Evolutionary conservation across 2,329 filamentous ascomycete genomes (phyloP).

Genomic region (Apiospora saccharicola): DNA sequence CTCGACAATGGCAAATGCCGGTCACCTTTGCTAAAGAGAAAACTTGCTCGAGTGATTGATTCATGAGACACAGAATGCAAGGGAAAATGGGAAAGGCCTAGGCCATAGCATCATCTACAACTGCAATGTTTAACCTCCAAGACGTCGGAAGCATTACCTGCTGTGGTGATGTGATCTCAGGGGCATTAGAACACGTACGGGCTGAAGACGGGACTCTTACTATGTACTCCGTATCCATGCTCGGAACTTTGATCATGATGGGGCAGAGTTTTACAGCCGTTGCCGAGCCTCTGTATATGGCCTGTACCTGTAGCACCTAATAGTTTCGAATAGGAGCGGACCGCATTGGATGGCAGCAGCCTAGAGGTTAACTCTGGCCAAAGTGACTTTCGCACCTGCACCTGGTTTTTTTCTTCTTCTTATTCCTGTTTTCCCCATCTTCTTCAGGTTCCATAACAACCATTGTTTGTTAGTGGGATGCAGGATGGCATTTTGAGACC

Average conservation of each 20-base stretch:
- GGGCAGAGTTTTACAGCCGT: neutral
- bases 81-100: too few relatives aligned
- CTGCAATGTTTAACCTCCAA: too few relatives aligned
- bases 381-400: neutral
- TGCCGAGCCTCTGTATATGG: neutral
- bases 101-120: too few relatives aligned
- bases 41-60: too few relatives aligned
- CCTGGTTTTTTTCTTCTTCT: neutral
- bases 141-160: too few relatives aligned
- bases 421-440: too few relatives aligned
- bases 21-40: too few relatives aligned
- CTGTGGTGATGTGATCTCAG: too few relatives aligned
- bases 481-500: neutral
- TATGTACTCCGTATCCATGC: too few relatives aligned
- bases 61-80: too few relatives aligned
- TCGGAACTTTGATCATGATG: neutral
- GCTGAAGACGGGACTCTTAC: neutral
- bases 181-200: neutral
- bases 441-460: neutral
- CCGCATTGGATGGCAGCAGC: constrained; percentile 4
- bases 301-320: neutral
- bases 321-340: neutral
- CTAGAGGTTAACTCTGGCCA: neutral
- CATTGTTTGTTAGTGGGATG: neutral
- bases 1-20: neutral